These are phyloP conservation scores for Vicia villosa DNA, from an alignment of 306 rosid genomes.

Conservation along the genomic window DNA sequence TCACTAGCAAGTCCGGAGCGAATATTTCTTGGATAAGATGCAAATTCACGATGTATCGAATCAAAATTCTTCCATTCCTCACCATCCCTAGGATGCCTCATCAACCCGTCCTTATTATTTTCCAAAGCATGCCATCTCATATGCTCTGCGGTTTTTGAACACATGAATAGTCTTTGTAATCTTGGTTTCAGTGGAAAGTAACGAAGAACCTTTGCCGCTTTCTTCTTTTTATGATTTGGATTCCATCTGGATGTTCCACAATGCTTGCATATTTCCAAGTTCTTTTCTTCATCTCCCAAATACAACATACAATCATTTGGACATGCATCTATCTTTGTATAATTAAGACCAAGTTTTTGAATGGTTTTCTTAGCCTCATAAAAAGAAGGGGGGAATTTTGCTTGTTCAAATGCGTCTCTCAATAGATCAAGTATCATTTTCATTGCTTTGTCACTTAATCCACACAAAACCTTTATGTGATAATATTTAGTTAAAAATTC, in stretches of 20 bases:
- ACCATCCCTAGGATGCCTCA: background rate
- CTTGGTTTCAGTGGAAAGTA: background rate
- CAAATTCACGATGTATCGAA: background rate
- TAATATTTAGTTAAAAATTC: too few relatives aligned
- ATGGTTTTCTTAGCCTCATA: too few relatives aligned
- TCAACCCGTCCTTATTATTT: background rate
- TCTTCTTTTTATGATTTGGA: background rate
- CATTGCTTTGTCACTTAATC: too few relatives aligned
- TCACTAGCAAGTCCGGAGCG: background rate
- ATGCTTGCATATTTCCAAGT: background rate
- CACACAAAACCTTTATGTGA: too few relatives aligned
- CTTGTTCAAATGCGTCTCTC: too few relatives aligned
- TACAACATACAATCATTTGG: background rate
- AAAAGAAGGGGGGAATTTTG: too few relatives aligned
- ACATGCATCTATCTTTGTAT: too few relatives aligned
- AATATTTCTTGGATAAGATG: background rate
- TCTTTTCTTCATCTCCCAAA: background rate
- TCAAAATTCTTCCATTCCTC: background rate
- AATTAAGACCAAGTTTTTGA: too few relatives aligned
- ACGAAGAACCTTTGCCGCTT: background rate
- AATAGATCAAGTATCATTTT: too few relatives aligned
- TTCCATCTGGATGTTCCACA: background rate
- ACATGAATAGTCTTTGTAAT: background rate
- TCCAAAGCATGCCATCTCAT: background rate
- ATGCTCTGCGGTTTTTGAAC: background rate